Evolutionary conservation across 2,329 filamentous ascomycete species (phyloP).

Genomic region (Gremmenia infestans): DNA sequence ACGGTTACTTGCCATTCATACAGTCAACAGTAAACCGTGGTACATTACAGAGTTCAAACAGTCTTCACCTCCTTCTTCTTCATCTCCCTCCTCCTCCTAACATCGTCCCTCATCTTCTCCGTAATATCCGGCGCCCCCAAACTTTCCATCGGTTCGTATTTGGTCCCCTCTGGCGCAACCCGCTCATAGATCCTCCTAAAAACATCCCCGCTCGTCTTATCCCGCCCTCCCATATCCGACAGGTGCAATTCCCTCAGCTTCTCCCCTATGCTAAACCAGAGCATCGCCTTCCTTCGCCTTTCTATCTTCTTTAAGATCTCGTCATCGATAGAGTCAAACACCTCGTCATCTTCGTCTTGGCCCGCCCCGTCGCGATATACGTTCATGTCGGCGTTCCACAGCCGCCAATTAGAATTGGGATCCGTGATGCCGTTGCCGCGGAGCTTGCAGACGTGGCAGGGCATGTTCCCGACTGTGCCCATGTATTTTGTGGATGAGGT

Average conservation of each 20-base stretch:
- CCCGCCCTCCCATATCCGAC: slow-evolving; percentile 5
- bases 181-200: slow-evolving; percentile 5
- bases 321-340: slow-evolving; percentile 3
- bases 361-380: slow-evolving; percentile 6
- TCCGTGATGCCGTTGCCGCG: slow-evolving; percentile 4
- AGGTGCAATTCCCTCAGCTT: slow-evolving; percentile 2
- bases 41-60: too few species aligned
- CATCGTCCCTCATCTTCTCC: slow-evolving; percentile 6
- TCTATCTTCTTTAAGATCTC: slow-evolving; percentile 8
- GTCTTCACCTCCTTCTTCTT: too few species aligned
- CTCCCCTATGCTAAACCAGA: slow-evolving; percentile 7
- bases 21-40: too few species aligned
- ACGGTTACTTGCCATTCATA: too few species aligned
- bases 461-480: background rate
- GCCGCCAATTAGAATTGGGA: slow-evolving; percentile 3
- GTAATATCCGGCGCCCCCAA: background rate
- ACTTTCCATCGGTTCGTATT: slow-evolving; percentile 4
- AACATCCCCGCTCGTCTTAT: slow-evolving; percentile 7
- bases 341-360: slow-evolving; percentile 4
- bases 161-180: slow-evolving; percentile 2
- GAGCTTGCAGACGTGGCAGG: slow-evolving; percentile 4
- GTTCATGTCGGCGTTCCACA: slow-evolving; percentile 11
- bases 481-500: too few species aligned
- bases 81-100: background rate
- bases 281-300: slow-evolving; percentile 3